A percentile compares a stretch with the other conserved stretches of the same genome.
Conservation (phyloP, 768 basidiomycete genomes). For the Tricholoma matsutake region DNA sequence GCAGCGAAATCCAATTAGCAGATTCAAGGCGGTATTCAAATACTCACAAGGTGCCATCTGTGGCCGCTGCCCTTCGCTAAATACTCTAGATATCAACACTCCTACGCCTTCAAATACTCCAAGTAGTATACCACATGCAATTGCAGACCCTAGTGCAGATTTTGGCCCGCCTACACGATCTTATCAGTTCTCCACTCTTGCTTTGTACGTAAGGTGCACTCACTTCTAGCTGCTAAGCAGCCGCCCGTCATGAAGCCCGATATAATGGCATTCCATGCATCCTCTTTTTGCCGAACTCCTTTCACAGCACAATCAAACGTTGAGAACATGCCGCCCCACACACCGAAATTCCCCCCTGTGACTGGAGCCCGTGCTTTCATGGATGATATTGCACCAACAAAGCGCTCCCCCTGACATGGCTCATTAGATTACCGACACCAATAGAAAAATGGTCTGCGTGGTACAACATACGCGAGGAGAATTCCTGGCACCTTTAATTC, state of each 20-base stretch:
- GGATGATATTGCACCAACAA: constrained; percentile 90
- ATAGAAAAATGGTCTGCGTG: background rate
- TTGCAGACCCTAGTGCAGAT: constrained; percentile 87
- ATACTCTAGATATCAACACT: constrained; percentile 84
- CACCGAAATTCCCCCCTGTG: constrained; percentile 94
- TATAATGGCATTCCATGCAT: constrained; percentile 98
- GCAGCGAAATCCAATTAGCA: background rate
- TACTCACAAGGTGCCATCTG: constrained; percentile 75
- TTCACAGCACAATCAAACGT: constrained; percentile 99
- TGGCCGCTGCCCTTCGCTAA: constrained; percentile 79
- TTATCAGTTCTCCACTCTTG: background rate
- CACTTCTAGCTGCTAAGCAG: constrained; percentile 89
- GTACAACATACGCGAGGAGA: constrained; percentile 73
- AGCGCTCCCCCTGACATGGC: constrained; percentile 75
- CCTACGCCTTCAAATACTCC: constrained; percentile 96
- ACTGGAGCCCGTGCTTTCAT: constrained; percentile 99
- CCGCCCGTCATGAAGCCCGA: constrained; percentile 99
- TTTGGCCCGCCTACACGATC: constrained; percentile 76
- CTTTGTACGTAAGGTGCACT: constrained; percentile 30
- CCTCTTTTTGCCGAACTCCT: constrained; percentile 94
- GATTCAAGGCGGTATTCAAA: too few relatives aligned
- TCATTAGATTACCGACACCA: constrained; percentile 4
- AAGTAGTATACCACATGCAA: constrained; percentile 93
- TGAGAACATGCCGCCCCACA: constrained; percentile 98
- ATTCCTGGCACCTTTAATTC: constrained; percentile 96